Evolutionary conservation across 2,329 filamentous ascomycete genomes (phyloP).

Genomic region (Calonectria henricotiae): DNA sequence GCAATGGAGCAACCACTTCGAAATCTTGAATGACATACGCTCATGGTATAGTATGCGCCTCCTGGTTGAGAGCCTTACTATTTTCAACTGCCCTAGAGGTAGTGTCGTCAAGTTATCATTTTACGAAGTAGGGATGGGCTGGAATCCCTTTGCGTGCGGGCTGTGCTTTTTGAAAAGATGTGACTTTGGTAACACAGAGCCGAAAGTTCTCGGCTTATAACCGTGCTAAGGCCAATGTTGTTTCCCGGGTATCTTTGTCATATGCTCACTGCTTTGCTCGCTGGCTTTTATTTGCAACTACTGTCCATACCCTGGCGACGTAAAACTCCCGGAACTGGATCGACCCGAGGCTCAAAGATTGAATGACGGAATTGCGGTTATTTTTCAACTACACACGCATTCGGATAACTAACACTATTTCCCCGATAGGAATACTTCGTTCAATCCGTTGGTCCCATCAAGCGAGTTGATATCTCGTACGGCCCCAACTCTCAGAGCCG

Average conservation of each 20-base stretch:
- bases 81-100: slow-evolving; percentile 18
- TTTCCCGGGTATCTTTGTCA: slow-evolving; percentile 33
- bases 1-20: slow-evolving; percentile 42
- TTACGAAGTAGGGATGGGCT: slow-evolving; percentile 24
- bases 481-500: slow-evolving; percentile 93
- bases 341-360: slow-evolving; percentile 54
- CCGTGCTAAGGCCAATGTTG: slow-evolving; percentile 28
- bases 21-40: slow-evolving; percentile 33
- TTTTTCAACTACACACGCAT: slow-evolving; percentile 50
- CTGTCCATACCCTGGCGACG: slow-evolving; percentile 45
- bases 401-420: slow-evolving; percentile 77
- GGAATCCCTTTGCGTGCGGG: slow-evolving; percentile 33
- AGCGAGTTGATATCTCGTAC: slow-evolving; percentile 92
- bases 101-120: slow-evolving; percentile 14
- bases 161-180: slow-evolving; percentile 34
- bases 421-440: slow-evolving; percentile 93
- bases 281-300: slow-evolving; percentile 44
- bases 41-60: slow-evolving; percentile 27
- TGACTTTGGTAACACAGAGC: slow-evolving; percentile 35
- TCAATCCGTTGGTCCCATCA: slow-evolving; percentile 90
- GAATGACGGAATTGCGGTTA: slow-evolving; percentile 50
- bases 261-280: slow-evolving; percentile 55
- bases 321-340: slow-evolving; percentile 53
- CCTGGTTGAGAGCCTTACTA: slow-evolving; percentile 23
- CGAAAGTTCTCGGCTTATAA: slow-evolving; percentile 26